These are phyloP conservation scores for Exidia glandulosa DNA, from an alignment of 768 basidiomycete species.

Conservation along the genomic window DNA sequence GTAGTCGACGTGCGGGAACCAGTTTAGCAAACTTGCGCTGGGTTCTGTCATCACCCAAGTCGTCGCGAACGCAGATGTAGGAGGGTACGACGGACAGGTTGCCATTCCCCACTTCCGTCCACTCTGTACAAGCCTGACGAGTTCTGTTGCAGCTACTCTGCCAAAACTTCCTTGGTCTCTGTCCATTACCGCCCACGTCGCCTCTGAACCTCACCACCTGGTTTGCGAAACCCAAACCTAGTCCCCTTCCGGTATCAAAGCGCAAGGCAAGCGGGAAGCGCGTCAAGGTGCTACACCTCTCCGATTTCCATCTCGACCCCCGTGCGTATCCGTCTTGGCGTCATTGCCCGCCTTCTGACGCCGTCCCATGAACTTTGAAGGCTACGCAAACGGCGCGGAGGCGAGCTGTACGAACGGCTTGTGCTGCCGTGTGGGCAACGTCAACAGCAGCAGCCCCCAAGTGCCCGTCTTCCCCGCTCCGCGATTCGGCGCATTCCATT, in stretches of 20 bases:
- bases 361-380: conserved; percentile 22
- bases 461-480: conserved; percentile 47
- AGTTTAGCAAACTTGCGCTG: conserved; percentile 34
- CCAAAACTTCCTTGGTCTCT: conserved; percentile 44
- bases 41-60: conserved; percentile 64
- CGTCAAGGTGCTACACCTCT: conserved; percentile 65
- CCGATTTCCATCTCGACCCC: conserved; percentile 68
- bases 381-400: conserved; percentile 58
- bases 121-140: background rate
- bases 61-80: conserved; percentile 55
- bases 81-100: conserved; percentile 66
- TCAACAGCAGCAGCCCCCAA: conserved; percentile 41
- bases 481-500: conserved; percentile 52
- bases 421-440: conserved; percentile 46
- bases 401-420: conserved; percentile 57
- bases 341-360: background rate
- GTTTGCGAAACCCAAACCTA: conserved; percentile 71
- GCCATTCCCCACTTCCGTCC: background rate
- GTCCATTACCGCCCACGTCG: conserved; percentile 45
- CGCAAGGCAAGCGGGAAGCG: conserved; percentile 52
- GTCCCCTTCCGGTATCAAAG: conserved; percentile 40
- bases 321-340: conserved; percentile 26
- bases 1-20: conserved; percentile 31
- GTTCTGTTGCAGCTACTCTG: conserved; percentile 37
- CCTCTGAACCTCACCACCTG: conserved; percentile 54